These are phyloP conservation scores for Capniomyces stellatus DNA, from an alignment of 371 early-diverging fungal genomes.

Conservation along the genomic window DNA sequence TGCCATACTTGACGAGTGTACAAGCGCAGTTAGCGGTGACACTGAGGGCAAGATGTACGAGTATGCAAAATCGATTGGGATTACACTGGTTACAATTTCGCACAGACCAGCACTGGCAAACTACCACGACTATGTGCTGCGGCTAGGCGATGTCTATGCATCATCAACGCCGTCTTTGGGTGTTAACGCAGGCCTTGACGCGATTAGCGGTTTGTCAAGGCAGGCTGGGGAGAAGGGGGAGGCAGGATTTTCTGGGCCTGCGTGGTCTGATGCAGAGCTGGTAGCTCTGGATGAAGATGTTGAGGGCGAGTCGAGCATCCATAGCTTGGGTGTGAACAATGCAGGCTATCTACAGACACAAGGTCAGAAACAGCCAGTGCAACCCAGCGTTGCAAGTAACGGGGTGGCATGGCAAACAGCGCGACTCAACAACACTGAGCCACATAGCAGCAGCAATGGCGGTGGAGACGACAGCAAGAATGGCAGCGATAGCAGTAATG, in stretches of 20 bases:
- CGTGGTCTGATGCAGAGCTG: slow-evolving; percentile 2
- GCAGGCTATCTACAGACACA: neutral
- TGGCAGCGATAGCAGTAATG: neutral
- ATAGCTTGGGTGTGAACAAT: neutral
- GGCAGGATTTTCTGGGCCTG: neutral
- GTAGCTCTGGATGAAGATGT: slow-evolving; percentile 1
- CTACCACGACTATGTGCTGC: slow-evolving; percentile 60
- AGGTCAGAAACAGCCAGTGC: neutral
- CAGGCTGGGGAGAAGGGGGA: neutral
- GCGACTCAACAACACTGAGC: neutral
- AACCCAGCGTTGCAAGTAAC: neutral
- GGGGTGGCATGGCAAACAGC: slow-evolving; percentile 5
- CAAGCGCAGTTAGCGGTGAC: slow-evolving; percentile 67
- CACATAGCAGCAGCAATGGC: neutral
- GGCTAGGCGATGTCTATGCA: slow-evolving; percentile 30
- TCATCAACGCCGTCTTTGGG: slow-evolving; percentile 4
- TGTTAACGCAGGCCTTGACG: neutral
- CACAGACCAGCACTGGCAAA: slow-evolving; percentile 66
- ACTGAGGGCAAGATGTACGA: slow-evolving; percentile 73
- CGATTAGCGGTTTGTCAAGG: neutral
- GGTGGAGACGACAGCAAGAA: neutral
- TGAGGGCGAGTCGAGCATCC: neutral
- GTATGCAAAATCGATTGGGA: slow-evolving; percentile 58
- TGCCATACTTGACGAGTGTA: slow-evolving; percentile 74
- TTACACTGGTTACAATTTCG: slow-evolving; percentile 69